Percentiles rank a stretch among this genome's conserved stretches.
These are phyloP conservation scores for Puccinia polysora DNA, from an alignment of 1,284 basidiomycete species.

Conservation along the genomic window DNA sequence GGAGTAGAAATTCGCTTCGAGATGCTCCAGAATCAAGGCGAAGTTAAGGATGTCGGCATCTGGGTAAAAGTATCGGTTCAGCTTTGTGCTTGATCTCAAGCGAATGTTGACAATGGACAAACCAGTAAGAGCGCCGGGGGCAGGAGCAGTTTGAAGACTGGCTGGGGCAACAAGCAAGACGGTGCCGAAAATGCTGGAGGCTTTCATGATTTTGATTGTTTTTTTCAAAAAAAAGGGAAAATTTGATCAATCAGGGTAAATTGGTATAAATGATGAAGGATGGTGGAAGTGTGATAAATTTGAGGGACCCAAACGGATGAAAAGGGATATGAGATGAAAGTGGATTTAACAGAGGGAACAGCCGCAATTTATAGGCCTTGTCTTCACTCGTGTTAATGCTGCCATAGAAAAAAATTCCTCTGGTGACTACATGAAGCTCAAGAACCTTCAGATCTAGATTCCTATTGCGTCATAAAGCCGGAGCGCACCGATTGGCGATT, in stretches of 20 bases:
- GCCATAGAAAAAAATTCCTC: too few relatives aligned
- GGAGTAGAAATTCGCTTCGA: slow-evolving; percentile 64
- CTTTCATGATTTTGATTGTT: slow-evolving; percentile 15
- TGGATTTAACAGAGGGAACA: too few relatives aligned
- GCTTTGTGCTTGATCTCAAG: not conserved
- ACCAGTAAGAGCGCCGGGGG: slow-evolving; percentile 8
- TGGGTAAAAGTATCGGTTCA: not conserved
- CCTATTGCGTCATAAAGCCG: too few relatives aligned
- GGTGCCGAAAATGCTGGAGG: slow-evolving; percentile 6
- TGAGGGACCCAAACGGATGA: too few relatives aligned
- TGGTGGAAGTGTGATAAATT: too few relatives aligned
- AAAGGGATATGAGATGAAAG: too few relatives aligned
- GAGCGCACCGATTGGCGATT: too few relatives aligned
- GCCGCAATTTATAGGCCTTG: not conserved
- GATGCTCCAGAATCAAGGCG: slow-evolving; percentile 65
- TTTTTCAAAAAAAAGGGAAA: too few relatives aligned
- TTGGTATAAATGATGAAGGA: not conserved
- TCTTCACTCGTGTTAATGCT: not conserved
- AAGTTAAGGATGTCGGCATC: slow-evolving; percentile 59
- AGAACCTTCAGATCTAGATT: too few relatives aligned
- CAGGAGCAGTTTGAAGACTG: not conserved
- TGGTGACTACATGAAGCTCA: too few relatives aligned
- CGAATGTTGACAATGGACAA: not conserved
- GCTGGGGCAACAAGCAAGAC: slow-evolving; percentile 14
- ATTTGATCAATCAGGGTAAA: not conserved